Evolutionary conservation across 2,329 filamentous ascomycete species (phyloP), one percentile per base, ranked within the genome.

Genomic region (Aureobasidium pullulans): DNA sequence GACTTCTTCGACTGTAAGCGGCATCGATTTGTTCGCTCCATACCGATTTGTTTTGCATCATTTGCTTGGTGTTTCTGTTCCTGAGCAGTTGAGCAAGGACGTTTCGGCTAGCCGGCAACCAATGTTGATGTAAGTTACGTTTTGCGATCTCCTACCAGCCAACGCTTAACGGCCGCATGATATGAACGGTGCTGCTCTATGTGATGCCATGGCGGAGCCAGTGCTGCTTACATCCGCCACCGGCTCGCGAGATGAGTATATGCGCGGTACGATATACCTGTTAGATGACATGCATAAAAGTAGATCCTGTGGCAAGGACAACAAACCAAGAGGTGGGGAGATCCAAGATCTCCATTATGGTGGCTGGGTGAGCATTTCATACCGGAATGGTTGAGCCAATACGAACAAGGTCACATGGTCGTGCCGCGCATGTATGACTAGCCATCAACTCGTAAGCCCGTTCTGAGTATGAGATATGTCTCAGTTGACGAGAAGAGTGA

Each of bases 101-200:
- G 54, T 57, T 57, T 40, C 54, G 54, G 54, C 28, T 47, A 31
- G 54, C 54, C 54, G 54, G 54, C 54, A 48, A 29, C 52, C 11
- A 46, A 42, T n/a, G 28, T 28, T 23, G 37, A 43, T 47, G 34
- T n/a, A 13, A 13, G 6, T 34, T 34, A 16, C 13, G 52, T 34
- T 43, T 15, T 57, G 46, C 52, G 36, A 56, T 46, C 40, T 57
- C 6, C 31, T 31, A 57, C 29, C 42, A 37, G 23, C 8, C 46
- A 40, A 52, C 34, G 34, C 34, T 16, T n/a, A 57, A 57, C 52
- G 52, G 31, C 32, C 40, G 39, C 31, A 46, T 43, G 39, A 57
- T 57, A 46, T 37, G 40, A 44, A 46, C 52, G 52, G 43, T 48
- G 28, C 7, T 9, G 50, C 19, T 9, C 28, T 39, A n/a, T 19